A percentile compares a stretch with the other conserved stretches of the same genome.
phyloP scores from a whole-genome alignment of 208 protist species.

The Crithidia sp. region DNA sequence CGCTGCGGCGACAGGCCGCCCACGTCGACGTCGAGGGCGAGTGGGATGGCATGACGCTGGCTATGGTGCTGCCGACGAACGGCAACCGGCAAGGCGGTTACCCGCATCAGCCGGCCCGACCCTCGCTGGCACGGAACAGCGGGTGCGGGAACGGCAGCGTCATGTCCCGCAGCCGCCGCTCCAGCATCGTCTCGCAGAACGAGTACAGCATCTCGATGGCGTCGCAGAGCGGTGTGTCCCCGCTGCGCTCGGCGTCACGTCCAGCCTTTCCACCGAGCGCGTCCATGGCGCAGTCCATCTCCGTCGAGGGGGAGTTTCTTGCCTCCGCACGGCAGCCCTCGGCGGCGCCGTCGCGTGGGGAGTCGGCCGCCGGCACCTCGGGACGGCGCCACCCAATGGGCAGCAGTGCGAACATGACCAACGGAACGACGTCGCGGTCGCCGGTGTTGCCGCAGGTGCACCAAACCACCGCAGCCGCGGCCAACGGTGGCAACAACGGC shows the following conservation, averaged over 20 bases:
- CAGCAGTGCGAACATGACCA: neutral
- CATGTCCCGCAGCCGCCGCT: slow-evolving; percentile 28
- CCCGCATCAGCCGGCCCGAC: slow-evolving; percentile 22
- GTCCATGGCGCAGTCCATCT: slow-evolving; percentile 27
- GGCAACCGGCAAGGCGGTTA: neutral
- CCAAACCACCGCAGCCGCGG: neutral
- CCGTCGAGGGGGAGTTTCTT: slow-evolving; percentile 27
- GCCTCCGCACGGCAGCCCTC: slow-evolving; percentile 14
- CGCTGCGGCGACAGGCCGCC: slow-evolving; percentile 28
- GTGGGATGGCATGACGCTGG: slow-evolving; percentile 15
- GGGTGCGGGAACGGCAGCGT: slow-evolving; percentile 4
- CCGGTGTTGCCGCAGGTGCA: slow-evolving; percentile 21
- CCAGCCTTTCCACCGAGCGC: slow-evolving; percentile 29
- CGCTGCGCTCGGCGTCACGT: slow-evolving; percentile 27
- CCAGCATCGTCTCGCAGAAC: slow-evolving; percentile 33
- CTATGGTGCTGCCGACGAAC: slow-evolving; percentile 11
- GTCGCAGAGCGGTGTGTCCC: slow-evolving; percentile 30
- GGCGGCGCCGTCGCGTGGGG: slow-evolving; percentile 17
- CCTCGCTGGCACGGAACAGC: slow-evolving; percentile 13
- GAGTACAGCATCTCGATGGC: slow-evolving; percentile 29
- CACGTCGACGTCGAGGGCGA: slow-evolving; percentile 27
- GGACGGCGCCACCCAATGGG: slow-evolving; percentile 20
- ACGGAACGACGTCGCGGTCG: slow-evolving; percentile 3
- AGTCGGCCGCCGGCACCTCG: slow-evolving; percentile 18
- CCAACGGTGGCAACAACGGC: neutral